Base-by-base conservation (phyloP, 345 rosid genomes). In the Brassica cretica region DNA sequence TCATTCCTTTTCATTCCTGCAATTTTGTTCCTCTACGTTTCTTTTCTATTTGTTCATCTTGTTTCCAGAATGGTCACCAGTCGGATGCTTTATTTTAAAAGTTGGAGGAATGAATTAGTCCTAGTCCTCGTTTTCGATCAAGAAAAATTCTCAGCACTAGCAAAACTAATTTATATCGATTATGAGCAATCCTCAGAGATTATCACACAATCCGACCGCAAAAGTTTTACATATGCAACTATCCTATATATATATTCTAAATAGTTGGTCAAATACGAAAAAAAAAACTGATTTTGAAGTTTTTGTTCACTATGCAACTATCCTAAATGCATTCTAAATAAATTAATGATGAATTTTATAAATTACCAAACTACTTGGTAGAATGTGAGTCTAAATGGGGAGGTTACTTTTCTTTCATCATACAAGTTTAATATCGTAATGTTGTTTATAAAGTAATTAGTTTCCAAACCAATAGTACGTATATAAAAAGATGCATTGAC, bases 401-500 rank as follows among this genome's bases (percentile, higher is more conserved):
- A 55, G 5, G 32, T 71, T 58, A 72, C 41, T 72, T 33, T 58
- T 61, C 44, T 72, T 72, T 72, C 27, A 71, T 56, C 67, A 14
- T 14, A 64, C 9, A 64, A 24, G 15, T 63, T 21, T 21, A 21
- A 35, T 24, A 53, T 53, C 39, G 27, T 35, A 21, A 61, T 62
- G 3, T 29, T 25, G 7, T 56, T 35, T 51, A 64, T 63, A 69
- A 24, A 46, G 6, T 49, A 27, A 27, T 27, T 27, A 27, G 30
- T 27, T 27, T 27, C 30, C 30, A 27, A 27, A 27, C 30, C 30
- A 27, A 27, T 27, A 4, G 30, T 21, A 21, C 24, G 24, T 4
- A 27, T 27, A 27, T 27, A 27, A 27, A 27, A 27, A 27, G 30
- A 27, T 27, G 30, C 60, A 51, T 79, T 73, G 82, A 79, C 82